Evolutionary conservation across 768 basidiomycete species (phyloP).

Genomic region (Boletus rufocinnamomeus): DNA sequence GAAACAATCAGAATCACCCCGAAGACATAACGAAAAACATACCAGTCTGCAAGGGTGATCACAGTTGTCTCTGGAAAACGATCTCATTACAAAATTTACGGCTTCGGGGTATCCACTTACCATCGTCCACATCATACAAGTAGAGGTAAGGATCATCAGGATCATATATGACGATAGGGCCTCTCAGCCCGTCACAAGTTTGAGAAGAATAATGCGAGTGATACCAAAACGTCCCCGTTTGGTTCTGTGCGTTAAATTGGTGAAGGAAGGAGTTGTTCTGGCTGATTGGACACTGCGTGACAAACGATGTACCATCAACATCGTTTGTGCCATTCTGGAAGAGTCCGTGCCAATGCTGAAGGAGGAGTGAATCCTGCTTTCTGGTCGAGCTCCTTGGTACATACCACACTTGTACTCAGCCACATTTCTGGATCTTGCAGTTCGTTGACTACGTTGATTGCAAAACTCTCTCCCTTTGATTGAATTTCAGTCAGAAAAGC

Average conservation of each 20-base stretch:
- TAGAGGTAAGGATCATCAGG: slow-evolving; percentile 38
- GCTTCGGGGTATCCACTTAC: slow-evolving; percentile 19
- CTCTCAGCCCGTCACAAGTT: slow-evolving; percentile 40
- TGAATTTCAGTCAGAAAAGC: neutral
- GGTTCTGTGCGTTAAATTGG: slow-evolving; percentile 14
- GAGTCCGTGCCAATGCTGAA: slow-evolving; percentile 59
- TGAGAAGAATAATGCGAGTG: slow-evolving; percentile 44
- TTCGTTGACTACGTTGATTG: slow-evolving; percentile 48
- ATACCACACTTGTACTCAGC: slow-evolving; percentile 48
- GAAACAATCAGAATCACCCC: neutral
- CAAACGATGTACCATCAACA: slow-evolving; percentile 46
- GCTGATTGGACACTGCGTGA: slow-evolving; percentile 38
- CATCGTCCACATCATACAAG: slow-evolving; percentile 50
- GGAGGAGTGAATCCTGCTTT: neutral
- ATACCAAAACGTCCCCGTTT: slow-evolving; percentile 37
- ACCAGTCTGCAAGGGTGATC: slow-evolving; percentile 32
- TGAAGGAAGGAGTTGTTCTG: slow-evolving; percentile 29
- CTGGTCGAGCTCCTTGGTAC: neutral
- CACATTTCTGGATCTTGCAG: slow-evolving; percentile 51
- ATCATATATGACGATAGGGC: slow-evolving; percentile 45
- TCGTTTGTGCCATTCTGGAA: slow-evolving; percentile 46
- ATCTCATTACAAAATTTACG: neutral
- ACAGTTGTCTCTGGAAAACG: slow-evolving; percentile 23
- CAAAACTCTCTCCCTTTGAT: slow-evolving; percentile 40
- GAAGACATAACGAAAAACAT: neutral